phyloP scores from a whole-genome alignment of 176 grass and related monocot genomes.

The Echinochloa phyllopogon region DNA sequence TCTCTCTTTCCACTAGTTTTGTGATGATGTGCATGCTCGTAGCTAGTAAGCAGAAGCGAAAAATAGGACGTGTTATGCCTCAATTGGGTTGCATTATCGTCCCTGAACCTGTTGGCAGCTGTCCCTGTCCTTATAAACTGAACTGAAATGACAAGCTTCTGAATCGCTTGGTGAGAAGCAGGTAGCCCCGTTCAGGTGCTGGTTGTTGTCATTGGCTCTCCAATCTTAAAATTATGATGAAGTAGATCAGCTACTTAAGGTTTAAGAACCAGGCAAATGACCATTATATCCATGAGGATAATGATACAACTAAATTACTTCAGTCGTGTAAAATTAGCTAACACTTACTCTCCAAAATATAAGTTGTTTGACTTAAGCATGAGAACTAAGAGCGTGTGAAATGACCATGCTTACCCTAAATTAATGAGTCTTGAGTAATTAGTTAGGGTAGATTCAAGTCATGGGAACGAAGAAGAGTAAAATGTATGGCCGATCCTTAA shows the following conservation, averaged over 20 bases:
- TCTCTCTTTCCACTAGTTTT: background rate
- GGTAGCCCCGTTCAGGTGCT: background rate
- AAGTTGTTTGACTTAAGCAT: too few relatives aligned
- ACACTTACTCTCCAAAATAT: too few relatives aligned
- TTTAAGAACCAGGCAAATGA: background rate
- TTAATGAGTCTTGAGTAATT: too few relatives aligned
- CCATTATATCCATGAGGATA: too few relatives aligned
- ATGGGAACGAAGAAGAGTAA: too few relatives aligned
- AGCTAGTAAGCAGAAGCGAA: background rate
- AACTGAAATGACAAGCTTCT: slow-evolving; percentile 7
- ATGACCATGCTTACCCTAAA: too few relatives aligned
- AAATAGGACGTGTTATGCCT: background rate
- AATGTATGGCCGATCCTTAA: too few relatives aligned
- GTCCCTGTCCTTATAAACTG: background rate
- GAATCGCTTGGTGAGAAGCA: background rate
- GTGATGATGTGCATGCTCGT: background rate
- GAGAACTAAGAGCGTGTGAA: too few relatives aligned
- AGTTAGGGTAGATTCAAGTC: too few relatives aligned
- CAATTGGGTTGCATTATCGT: background rate
- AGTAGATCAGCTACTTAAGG: background rate
- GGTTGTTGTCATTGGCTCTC: background rate
- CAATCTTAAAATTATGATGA: background rate
- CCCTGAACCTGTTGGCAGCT: background rate
- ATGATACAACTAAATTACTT: too few relatives aligned
- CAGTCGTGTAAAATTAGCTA: too few relatives aligned